These are phyloP conservation scores for Globisporangium emineosum DNA, from an alignment of 352 stramenopile genomes.

Conservation along the genomic window DNA sequence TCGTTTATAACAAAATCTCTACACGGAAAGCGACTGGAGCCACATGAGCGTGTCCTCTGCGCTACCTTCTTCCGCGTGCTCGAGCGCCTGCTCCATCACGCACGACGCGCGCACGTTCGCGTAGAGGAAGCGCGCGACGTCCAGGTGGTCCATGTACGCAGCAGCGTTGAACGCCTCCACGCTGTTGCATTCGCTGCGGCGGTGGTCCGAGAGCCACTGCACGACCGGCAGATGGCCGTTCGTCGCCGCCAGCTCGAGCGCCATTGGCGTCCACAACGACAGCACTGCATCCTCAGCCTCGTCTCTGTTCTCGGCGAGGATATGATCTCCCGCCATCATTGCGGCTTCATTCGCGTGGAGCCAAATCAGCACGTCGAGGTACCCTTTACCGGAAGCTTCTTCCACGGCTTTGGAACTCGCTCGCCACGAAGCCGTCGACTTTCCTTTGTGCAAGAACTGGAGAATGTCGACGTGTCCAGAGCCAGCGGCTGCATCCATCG, in stretches of 20 bases:
- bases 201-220: conserved; percentile 59
- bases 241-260: conserved; percentile 56
- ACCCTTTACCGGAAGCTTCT: conserved; percentile 49
- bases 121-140: conserved; percentile 53
- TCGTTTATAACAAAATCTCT: not conserved
- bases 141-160: conserved; percentile 70
- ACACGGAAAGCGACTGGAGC: conserved; percentile 36
- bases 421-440: conserved; percentile 38
- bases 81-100: conserved; percentile 47
- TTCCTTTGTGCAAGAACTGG: conserved; percentile 38
- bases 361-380: conserved; percentile 52
- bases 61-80: conserved; percentile 62
- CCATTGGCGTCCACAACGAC: conserved; percentile 43
- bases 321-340: not conserved
- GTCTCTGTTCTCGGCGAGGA: conserved; percentile 8
- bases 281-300: conserved; percentile 9
- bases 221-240: conserved; percentile 58
- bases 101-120: conserved; percentile 39
- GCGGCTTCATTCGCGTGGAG: conserved; percentile 33
- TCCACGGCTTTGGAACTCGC: conserved; percentile 55
- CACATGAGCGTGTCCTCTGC: conserved; percentile 57
- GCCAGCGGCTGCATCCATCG: conserved; percentile 52
- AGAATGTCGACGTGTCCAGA: conserved; percentile 58
- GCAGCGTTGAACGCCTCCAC: conserved; percentile 64
- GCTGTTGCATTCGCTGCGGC: conserved; percentile 38